Evolutionary conservation across 768 basidiomycete genomes (phyloP), one percentile per base, ranked within the genome.

Genomic region (Mycena belliarum): DNA sequence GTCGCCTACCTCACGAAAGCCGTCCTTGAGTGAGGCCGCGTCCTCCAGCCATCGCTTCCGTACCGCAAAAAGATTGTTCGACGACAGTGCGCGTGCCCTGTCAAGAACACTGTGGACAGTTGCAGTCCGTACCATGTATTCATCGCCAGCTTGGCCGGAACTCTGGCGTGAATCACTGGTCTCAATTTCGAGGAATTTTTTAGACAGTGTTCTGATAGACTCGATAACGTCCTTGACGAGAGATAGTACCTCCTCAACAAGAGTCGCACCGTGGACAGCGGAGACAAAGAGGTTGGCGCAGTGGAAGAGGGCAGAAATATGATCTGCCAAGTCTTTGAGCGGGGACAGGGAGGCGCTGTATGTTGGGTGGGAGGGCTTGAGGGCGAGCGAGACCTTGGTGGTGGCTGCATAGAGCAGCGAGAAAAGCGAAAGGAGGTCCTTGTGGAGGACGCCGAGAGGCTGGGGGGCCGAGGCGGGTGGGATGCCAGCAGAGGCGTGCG

Each of bases 41-140:
- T 89, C 80, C 16, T 75, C 70, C 10, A 65, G 61, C 79, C 85
- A 86, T 16, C 72, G 66, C 65, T 76, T 82, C 42, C 70, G 70
- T 1, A 89, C 86, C 9, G 89, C 86, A 14, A 75, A 70, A 10
- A 78, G 67, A 63, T 90, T 89, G 61, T 83, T 77, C 45, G 68
- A 65, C 10, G 87, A 85, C 37, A 89, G 57, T n/a, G 70, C 63
- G 42, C 81, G 77, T 7, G 82, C 82, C 40, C 68, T 74, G 21
- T 80, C 75, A 59, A 89, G 83, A 46, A 84, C 73, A 56, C 83
- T 80, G 65, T 90, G 88, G 0, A 89, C 72, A n/a, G 80, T 67
- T 23, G 78, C 88, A 0, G 83, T 83, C 61, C 76, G 78, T 40
- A 82, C 65, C 59, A 90, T 73, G 62, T 86, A 84, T 20, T 81